Evolutionary conservation across 164 flowering plant species (phyloP).

Genomic region (Sedum album): DNA sequence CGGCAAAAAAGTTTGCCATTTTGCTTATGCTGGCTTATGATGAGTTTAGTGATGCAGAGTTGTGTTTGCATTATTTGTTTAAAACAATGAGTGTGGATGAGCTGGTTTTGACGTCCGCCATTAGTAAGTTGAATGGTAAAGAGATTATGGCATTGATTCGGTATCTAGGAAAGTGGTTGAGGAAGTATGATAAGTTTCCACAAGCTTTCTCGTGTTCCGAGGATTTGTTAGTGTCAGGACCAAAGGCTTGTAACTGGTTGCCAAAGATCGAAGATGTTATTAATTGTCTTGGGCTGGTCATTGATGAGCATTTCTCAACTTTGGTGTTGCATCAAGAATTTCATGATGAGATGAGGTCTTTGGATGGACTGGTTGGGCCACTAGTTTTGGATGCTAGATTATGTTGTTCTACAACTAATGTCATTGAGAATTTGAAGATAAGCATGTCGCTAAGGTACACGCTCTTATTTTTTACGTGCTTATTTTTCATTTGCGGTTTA

Average conservation of each 20-base stretch:
- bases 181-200: slow-evolving; percentile 79
- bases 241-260: slow-evolving; percentile 62
- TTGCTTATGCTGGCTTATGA: slow-evolving; percentile 75
- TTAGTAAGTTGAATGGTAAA: slow-evolving; percentile 43
- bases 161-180: slow-evolving; percentile 82
- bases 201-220: slow-evolving; percentile 48
- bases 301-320: slow-evolving; percentile 71
- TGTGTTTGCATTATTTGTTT: slow-evolving; percentile 73
- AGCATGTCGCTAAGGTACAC: slow-evolving; percentile 18
- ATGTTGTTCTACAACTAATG: slow-evolving; percentile 40
- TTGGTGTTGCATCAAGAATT: slow-evolving; percentile 60
- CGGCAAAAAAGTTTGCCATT: slow-evolving; percentile 57
- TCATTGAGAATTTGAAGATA: slow-evolving; percentile 35
- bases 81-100: slow-evolving; percentile 49
- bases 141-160: slow-evolving; percentile 51
- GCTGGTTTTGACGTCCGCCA: slow-evolving; percentile 40
- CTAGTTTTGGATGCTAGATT: slow-evolving; percentile 51
- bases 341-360: slow-evolving; percentile 52
- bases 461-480: neutral
- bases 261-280: slow-evolving; percentile 53
- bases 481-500: neutral
- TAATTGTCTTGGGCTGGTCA: slow-evolving; percentile 48
- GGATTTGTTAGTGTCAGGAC: slow-evolving; percentile 31
- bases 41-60: slow-evolving; percentile 53
- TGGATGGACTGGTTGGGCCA: slow-evolving; percentile 38